Evolutionary conservation across 2,329 filamentous ascomycete genomes (phyloP).

Genomic region (Clarireedia paspali): DNA sequence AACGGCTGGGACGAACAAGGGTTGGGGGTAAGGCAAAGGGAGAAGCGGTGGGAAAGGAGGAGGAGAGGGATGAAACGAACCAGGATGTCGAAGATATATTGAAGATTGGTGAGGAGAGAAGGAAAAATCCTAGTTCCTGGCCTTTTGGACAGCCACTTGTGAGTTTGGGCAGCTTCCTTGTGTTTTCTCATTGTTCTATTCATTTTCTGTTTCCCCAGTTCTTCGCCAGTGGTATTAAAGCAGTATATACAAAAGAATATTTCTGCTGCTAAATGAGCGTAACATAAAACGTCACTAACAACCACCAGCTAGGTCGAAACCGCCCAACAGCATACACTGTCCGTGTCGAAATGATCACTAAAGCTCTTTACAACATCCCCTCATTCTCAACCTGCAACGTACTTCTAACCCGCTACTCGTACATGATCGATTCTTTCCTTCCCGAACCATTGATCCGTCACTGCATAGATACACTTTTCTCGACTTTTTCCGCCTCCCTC

Average conservation of each 20-base stretch:
- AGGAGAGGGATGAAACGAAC: too few relatives aligned
- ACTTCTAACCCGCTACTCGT: slow-evolving; percentile 11
- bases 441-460: slow-evolving; percentile 19
- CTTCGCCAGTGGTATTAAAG: too few relatives aligned
- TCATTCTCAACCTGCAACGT: slow-evolving; percentile 19
- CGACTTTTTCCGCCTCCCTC: slow-evolving; percentile 17
- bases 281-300: neutral
- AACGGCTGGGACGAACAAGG: neutral
- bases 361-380: slow-evolving; percentile 22
- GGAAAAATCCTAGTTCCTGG: slow-evolving; percentile 19
- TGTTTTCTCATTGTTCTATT: neutral
- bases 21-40: neutral
- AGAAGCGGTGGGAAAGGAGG: neutral
- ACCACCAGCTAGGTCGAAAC: slow-evolving; percentile 13
- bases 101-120: slow-evolving; percentile 21
- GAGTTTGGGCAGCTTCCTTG: neutral
- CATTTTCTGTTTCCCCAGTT: too few relatives aligned
- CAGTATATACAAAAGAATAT: too few relatives aligned
- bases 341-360: slow-evolving; percentile 11
- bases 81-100: slow-evolving; percentile 7
- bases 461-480: slow-evolving; percentile 17
- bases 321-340: slow-evolving; percentile 10
- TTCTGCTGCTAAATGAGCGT: too few relatives aligned
- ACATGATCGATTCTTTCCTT: slow-evolving; percentile 11
- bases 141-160: slow-evolving; percentile 10